Conservation (phyloP, 768 basidiomycete species). For the Pulveroboletus ravenelii region DNA sequence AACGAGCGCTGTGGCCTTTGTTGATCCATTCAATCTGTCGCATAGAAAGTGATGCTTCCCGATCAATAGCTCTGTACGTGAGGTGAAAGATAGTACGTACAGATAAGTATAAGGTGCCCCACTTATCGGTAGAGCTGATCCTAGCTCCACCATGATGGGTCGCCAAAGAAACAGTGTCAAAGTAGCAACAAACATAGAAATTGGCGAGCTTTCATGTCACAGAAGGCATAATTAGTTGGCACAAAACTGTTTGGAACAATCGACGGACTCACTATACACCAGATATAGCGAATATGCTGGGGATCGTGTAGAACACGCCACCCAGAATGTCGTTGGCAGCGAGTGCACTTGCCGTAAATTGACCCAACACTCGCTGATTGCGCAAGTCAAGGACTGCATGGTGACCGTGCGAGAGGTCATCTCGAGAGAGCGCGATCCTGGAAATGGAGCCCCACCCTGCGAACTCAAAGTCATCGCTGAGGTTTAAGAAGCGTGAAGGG, state of each 20-base stretch:
- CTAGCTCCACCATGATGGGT: constrained; percentile 71
- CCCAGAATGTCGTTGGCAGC: constrained; percentile 67
- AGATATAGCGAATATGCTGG: constrained; percentile 55
- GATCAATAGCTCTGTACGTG: background rate
- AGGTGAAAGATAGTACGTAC: constrained; percentile 31
- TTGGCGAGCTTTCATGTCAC: constrained; percentile 49
- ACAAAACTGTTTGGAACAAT: background rate
- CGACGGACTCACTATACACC: constrained; percentile 54
- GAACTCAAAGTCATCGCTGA: constrained; percentile 64
- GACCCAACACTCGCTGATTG: constrained; percentile 47
- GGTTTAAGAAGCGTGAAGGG: constrained; percentile 59
- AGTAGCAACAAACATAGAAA: constrained; percentile 61
- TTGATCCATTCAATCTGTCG: constrained; percentile 56
- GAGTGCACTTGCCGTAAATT: constrained; percentile 60
- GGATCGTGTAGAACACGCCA: constrained; percentile 65
- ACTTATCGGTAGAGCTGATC: constrained; percentile 60
- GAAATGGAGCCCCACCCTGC: constrained; percentile 63
- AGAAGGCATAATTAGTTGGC: background rate
- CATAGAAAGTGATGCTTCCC: background rate
- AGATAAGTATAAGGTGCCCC: constrained; percentile 72
- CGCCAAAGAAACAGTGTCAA: constrained; percentile 65
- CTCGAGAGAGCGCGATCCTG: constrained; percentile 40
- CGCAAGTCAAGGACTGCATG: constrained; percentile 27
- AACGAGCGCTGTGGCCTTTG: constrained; percentile 58
- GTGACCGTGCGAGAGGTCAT: constrained; percentile 38